phyloP scores from a whole-genome alignment of 768 basidiomycete genomes.

The Fistulinella prunicolor region DNA sequence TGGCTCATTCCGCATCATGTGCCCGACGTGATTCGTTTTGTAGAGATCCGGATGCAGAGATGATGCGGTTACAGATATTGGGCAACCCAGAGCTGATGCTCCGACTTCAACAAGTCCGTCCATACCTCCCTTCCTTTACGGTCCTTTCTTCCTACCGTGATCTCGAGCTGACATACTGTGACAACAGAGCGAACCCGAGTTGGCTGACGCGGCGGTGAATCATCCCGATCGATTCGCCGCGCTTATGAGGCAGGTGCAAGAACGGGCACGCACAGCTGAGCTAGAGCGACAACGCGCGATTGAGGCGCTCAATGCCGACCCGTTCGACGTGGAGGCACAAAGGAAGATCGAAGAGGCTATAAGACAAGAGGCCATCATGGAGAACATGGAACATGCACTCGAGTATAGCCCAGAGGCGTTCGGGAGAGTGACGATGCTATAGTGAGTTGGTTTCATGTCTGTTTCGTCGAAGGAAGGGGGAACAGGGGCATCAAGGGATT shows the following conservation, averaged over 20 bases:
- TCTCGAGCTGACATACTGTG: not conserved
- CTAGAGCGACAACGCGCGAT: conserved; percentile 59
- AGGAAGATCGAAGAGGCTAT: conserved; percentile 92
- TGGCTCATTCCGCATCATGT: not conserved
- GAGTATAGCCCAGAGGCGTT: conserved; percentile 94
- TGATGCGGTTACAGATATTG: conserved; percentile 84
- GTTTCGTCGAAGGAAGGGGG: not conserved
- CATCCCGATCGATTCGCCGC: conserved; percentile 75
- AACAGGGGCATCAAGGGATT: conserved; percentile 1
- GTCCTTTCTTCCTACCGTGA: too few relatives aligned
- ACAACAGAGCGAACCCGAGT: conserved; percentile 71
- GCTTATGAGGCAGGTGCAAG: conserved; percentile 60
- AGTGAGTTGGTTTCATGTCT: conserved; percentile 51
- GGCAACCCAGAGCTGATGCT: conserved; percentile 81
- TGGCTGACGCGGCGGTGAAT: conserved; percentile 66
- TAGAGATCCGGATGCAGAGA: conserved; percentile 81
- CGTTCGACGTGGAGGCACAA: conserved; percentile 91
- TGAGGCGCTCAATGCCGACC: conserved; percentile 75
- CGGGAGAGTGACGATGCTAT: conserved; percentile 94
- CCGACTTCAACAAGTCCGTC: conserved; percentile 59
- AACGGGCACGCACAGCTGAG: conserved; percentile 53
- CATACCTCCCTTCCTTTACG: too few relatives aligned
- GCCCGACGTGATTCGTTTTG: not conserved
- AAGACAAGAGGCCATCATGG: conserved; percentile 80
- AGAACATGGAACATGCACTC: conserved; percentile 92